Evolutionary conservation across 2,329 filamentous ascomycete species (phyloP), one percentile per base, ranked within the genome.

Genomic region (Penicillium psychrosexuale): DNA sequence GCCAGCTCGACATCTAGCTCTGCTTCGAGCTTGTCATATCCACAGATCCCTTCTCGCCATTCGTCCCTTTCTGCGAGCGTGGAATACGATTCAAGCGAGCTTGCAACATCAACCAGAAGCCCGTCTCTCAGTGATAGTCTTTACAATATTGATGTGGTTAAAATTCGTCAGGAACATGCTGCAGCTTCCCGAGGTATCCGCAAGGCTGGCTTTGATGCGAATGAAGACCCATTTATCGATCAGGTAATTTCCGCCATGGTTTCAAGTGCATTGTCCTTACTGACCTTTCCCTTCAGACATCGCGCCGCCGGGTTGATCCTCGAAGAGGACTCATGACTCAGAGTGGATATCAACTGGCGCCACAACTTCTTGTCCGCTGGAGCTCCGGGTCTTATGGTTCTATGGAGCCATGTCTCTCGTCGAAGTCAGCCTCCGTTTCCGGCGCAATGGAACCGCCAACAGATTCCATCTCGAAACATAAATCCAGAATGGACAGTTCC

Each of bases 31-130:
- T 9, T 62, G 57, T 50, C 51, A 11, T 64, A 62, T 39, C 61
- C 64, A 43, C 51, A 47, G 8, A 69, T 70, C 28, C 67, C 68
- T 31, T 56, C 59, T 38, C 66, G 69, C 48, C 52, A 51, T 15
- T 70, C 69, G 1, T 72, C 69, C 12, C 58, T 68, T 8, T 55
- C 51, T 33, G 42, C 48, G 8, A 57, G 38, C 42, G 22, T 45
- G 17, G 57, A 49, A 19, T 48, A 55, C 19, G 56, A 50, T 36
- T 62, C 62, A 3, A 54, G 46, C 33, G 55, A 50, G 3, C 56
- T 51, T 36, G 56, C 56, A 3, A 53, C 57, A n/a, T 66, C 66
- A 15, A 64, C 65, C 12, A 58, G 59, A 39, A 64, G 63, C 8
- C 61, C 67, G 15, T 66, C 66, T 45, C 47, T 62, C 8, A 52